Conservation (phyloP, 257 asterid genomes). For the Datura wrightii region DNA sequence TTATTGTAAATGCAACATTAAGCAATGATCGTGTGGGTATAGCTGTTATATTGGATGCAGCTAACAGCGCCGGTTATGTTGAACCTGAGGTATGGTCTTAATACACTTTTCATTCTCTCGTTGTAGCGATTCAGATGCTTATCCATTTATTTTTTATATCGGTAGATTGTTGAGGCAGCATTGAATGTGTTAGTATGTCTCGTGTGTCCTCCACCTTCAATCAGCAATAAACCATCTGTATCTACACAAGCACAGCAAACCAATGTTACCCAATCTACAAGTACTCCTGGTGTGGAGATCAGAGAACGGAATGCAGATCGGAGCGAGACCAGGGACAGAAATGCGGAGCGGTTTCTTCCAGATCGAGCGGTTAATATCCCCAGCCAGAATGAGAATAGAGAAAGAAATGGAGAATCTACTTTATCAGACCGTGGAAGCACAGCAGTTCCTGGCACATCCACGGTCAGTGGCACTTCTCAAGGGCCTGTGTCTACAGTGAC, state of each 20-base stretch:
- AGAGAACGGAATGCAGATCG: slow-evolving; percentile 71
- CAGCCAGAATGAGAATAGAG: slow-evolving; percentile 44
- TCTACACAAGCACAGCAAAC: slow-evolving; percentile 71
- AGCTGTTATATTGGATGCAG: slow-evolving; percentile 95
- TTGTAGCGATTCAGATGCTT: neutral
- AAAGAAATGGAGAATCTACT: slow-evolving; percentile 71
- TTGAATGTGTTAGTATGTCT: slow-evolving; percentile 84
- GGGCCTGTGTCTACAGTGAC: slow-evolving; percentile 62
- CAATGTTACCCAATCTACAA: slow-evolving; percentile 58
- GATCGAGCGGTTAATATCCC: slow-evolving; percentile 55
- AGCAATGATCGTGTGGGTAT: slow-evolving; percentile 96
- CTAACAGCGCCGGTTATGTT: slow-evolving; percentile 89
- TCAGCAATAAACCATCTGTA: slow-evolving; percentile 84
- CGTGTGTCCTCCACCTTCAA: slow-evolving; percentile 99
- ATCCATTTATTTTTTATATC: slow-evolving; percentile 30
- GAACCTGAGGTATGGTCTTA: slow-evolving; percentile 84
- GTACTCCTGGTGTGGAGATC: slow-evolving; percentile 60
- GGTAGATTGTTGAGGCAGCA: slow-evolving; percentile 94
- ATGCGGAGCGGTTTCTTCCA: slow-evolving; percentile 52
- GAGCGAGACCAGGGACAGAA: slow-evolving; percentile 66
- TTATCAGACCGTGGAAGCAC: slow-evolving; percentile 65
- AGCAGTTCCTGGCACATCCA: slow-evolving; percentile 47
- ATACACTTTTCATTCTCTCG: neutral
- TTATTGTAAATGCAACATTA: slow-evolving; percentile 74
- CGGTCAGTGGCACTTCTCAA: slow-evolving; percentile 55